These are phyloP conservation scores for Ogataea ramenticola DNA, from an alignment of 805 yeast species.

Conservation along the genomic window DNA sequence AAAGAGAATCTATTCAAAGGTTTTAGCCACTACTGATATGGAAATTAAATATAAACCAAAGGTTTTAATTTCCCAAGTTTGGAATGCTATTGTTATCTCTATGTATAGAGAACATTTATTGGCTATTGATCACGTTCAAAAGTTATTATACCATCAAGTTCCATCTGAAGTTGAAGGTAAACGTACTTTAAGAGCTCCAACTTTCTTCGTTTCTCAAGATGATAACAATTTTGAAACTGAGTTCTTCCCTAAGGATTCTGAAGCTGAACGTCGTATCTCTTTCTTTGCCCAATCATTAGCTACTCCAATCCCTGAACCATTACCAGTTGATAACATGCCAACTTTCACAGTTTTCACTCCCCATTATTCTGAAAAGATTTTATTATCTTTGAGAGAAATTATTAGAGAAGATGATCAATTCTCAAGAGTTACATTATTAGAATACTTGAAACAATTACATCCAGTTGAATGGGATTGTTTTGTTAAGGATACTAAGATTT, in stretches of 20 bases:
- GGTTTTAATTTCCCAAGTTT: conserved; percentile 94
- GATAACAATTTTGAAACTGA: conserved; percentile 92
- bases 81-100: conserved; percentile 98
- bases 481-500: conserved; percentile 89
- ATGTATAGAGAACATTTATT: conserved; percentile 99
- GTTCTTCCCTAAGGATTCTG: conserved; percentile 94
- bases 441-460: conserved; percentile 89
- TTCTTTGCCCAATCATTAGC: conserved; percentile 99
- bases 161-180: conserved; percentile 98
- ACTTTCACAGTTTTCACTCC: conserved; percentile 96
- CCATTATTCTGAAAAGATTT: conserved; percentile 91
- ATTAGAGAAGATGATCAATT: conserved; percentile 96
- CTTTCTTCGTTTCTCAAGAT: conserved; percentile 97
- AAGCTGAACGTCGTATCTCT: conserved; percentile 98
- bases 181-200: conserved; percentile 97
- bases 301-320: conserved; percentile 97
- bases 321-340: conserved; percentile 99
- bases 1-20: conserved; percentile 96
- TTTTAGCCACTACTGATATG: conserved; percentile 97
- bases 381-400: conserved; percentile 88
- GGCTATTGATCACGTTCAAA: conserved; percentile 98
- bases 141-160: conserved; percentile 94
- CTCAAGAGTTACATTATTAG: conserved; percentile 88
- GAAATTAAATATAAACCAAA: conserved; percentile 98
- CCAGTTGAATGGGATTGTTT: conserved; percentile 98